Base-by-base conservation (phyloP, 495 filamentous ascomycete genomes). In the Pyronema domesticum region DNA sequence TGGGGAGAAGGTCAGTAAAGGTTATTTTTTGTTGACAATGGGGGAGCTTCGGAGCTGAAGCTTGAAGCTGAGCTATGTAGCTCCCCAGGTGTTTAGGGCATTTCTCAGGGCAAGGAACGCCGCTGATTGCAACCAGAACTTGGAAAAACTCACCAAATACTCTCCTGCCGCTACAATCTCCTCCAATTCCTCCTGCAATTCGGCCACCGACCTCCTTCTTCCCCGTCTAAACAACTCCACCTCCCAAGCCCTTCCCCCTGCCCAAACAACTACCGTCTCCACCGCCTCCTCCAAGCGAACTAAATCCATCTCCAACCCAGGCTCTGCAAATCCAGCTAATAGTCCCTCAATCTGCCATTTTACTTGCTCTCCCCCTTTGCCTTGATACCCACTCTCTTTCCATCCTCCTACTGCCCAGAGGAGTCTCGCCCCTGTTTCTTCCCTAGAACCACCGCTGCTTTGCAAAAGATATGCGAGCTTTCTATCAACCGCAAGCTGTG, bases 191-290 rank as follows among this genome's bases (percentile, higher is more conserved):
- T 5, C 10, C 19, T 53, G 49, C 14, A 60, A 54, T 37, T 35
- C 58, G 3, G 42, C 46, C 36, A 47, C 55, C 4, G 37, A 13
- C 13, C 53, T 19, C 23, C 49, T 51, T 9, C 36, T 15, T 1
- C 55, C 58, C 6, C 50, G 13, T 9, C 35, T 17, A 36, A 58
- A 35, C 8, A 60, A 19, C 19, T 23, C 19, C 6, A 60, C 51
- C 37, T 30, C 37, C 58, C 58, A 58, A 0, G 55, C 51, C 14
- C 37, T 45, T 9, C 58, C 58, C 8, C 51, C 19, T 3, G 30
- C 42, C 58, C 55, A 60, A 6, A 58, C 51, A 13, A 58, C 58
- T 0, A 36, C 51, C 18, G 34, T 42, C 15, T 17, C 47, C 8
- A 3, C 30, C 18, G 19, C 13, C 23, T 50, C 47, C 47, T 13